Percentiles rank a stretch among this genome's conserved stretches.
Conservation (phyloP, 768 basidiomycete species). For the Termitomyces sp. region DNA sequence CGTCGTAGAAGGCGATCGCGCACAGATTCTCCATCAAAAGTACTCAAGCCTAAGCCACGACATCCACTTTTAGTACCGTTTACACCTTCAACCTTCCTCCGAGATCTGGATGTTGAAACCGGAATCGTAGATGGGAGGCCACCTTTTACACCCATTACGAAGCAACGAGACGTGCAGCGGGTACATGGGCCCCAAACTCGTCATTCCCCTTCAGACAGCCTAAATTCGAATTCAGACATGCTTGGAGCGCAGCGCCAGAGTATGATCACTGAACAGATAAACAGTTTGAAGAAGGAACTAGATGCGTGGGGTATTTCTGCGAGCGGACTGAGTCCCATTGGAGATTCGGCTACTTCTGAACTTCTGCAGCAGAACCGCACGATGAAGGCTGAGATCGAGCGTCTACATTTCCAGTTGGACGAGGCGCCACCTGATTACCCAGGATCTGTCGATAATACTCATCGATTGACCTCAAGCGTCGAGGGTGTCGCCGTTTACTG, state of each 20-base stretch:
- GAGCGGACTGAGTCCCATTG: background rate
- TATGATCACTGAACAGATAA: background rate
- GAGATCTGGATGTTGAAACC: no score
- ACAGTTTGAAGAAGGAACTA: background rate
- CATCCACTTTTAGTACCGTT: background rate
- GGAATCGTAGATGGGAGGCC: background rate
- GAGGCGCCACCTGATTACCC: slow-evolving; percentile 14
- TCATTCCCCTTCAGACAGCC: background rate
- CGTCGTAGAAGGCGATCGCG: background rate
- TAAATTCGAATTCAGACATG: background rate
- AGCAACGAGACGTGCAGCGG: background rate
- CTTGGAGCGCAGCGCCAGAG: background rate
- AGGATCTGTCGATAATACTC: background rate
- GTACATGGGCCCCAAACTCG: no score
- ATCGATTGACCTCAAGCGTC: background rate
- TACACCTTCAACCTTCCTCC: background rate
- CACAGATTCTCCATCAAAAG: no score
- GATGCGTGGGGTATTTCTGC: background rate
- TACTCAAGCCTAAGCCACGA: background rate
- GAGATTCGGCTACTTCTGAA: background rate
- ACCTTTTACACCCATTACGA: background rate
- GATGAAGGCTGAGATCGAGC: slow-evolving; percentile 10
- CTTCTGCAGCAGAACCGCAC: background rate
- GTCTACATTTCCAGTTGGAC: background rate
- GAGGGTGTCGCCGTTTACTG: background rate